A percentile compares a stretch with the other conserved stretches of the same genome.
Conservation (phyloP, 2,329 filamentous ascomycete species). For the Aspergillus ibericus region DNA sequence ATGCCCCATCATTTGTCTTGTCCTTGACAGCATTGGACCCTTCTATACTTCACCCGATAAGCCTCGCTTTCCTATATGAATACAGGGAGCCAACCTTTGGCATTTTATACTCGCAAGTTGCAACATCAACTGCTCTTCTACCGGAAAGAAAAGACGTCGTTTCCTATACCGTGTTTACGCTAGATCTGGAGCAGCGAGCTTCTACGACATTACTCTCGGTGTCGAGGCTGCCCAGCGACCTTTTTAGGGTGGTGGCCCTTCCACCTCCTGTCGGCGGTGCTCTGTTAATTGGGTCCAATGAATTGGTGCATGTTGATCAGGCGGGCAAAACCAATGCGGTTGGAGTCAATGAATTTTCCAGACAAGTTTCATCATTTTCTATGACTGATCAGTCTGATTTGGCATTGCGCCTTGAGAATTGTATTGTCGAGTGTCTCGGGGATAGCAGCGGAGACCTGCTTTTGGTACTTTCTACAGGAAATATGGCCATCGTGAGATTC, state of each 20-base stretch:
- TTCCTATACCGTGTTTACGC: constrained; percentile 89
- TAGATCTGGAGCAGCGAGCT: constrained; percentile 89
- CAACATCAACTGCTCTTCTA: constrained; percentile 71
- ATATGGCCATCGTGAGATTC: constrained; percentile 74
- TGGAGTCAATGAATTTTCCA: constrained; percentile 87
- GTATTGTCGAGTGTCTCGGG: constrained; percentile 73
- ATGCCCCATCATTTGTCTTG: constrained; percentile 89
- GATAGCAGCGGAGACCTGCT: constrained; percentile 78
- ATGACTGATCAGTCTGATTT: constrained; percentile 84
- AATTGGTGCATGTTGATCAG: constrained; percentile 93
- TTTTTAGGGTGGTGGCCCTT: constrained; percentile 78
- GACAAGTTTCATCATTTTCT: constrained; percentile 76
- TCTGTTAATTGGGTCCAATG: constrained; percentile 81
- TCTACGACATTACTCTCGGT: constrained; percentile 92
- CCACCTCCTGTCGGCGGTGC: constrained; percentile 86
- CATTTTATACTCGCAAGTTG: constrained; percentile 76
- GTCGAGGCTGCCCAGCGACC: constrained; percentile 78
- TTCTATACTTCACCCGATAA: constrained; percentile 80
- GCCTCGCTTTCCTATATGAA: constrained; percentile 91
- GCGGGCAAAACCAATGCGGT: constrained; percentile 90
- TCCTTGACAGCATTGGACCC: constrained; percentile 87
- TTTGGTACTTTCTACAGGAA: constrained; percentile 75
- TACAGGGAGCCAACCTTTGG: constrained; percentile 98
- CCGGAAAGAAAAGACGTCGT: constrained; percentile 79
- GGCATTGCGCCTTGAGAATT: constrained; percentile 76